Evolutionary conservation across 2,329 filamentous ascomycete genomes (phyloP).

Genomic region (Microdochium paspali): DNA sequence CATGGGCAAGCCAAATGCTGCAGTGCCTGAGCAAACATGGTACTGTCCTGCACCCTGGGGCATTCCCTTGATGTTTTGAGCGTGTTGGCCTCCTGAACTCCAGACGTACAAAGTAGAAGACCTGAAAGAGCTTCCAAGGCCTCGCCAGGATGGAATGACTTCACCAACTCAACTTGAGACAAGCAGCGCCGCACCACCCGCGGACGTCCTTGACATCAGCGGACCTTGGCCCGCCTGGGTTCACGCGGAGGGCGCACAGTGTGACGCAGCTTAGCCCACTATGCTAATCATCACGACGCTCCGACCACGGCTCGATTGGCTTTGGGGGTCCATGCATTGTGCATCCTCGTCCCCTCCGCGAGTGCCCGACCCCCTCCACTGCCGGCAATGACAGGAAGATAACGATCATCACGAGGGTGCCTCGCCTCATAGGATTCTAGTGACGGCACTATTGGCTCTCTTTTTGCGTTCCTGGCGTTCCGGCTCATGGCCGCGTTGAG

Average conservation of each 20-base stretch:
- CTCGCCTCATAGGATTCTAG: too few species aligned
- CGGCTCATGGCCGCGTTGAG: too few species aligned
- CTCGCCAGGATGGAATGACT: too few species aligned
- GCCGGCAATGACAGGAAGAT: neutral
- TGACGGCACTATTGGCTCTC: too few species aligned
- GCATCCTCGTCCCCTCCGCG: neutral
- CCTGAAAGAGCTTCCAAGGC: too few species aligned
- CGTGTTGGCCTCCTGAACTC: too few species aligned
- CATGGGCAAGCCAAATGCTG: too few species aligned
- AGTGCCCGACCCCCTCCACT: neutral
- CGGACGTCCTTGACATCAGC: neutral
- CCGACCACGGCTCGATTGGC: neutral
- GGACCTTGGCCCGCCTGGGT: neutral
- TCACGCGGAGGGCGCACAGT: neutral
- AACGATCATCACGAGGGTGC: neutral
- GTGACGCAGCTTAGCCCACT: neutral
- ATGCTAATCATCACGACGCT: neutral
- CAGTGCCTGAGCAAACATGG: too few species aligned
- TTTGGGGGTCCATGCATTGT: neutral
- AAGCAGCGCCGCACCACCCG: neutral
- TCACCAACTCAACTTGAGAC: neutral
- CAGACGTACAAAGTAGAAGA: too few species aligned
- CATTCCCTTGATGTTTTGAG: too few species aligned
- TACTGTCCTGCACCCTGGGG: too few species aligned
- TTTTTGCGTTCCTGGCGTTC: too few species aligned